Base-by-base conservation (phyloP, 805 yeast species). In the Candida gorgasii region DNA sequence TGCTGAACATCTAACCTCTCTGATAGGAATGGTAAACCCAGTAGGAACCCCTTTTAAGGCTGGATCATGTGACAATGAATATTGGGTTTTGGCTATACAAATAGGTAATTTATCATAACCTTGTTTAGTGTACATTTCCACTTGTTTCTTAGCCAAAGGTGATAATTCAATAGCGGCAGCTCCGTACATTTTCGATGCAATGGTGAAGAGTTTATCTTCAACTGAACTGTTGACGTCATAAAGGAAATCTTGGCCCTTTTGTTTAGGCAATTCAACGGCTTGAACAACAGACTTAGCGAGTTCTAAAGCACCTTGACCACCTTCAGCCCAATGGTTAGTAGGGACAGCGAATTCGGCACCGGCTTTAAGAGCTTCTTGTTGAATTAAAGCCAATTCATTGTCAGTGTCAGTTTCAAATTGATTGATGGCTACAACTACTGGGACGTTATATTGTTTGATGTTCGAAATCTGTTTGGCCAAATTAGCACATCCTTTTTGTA, bases 341-440 rank as follows among this genome's bases (percentile, higher is more conserved):
- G 86, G 82, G 51, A 89, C 88, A 9, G 97, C 97, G 60, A 83
- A 95, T 49, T 76, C 75, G 8, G 98, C 98, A 53, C 98, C 98
- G n/a, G 97, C 96, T 57, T 78, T 78, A 37, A 84, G 54, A 7
- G 98, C 86, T 51, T 86, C 90, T 57, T 80, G 77, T 57, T 81
- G 86, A 53, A 92, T 88, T 29, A 84, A 79, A 41, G 78, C 85
- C 52, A 87, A 81, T 70, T 92, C 98, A 32, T 80, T 84, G 16
- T 68, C 80, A 33, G 95, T 76, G 62, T 92, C 98, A 18, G 90
- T 75, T 51, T 80, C 82, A 73, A 92, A 86, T 60, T 80, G 79
- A 74, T 92, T 92, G 65, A 92, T 86, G 29, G 97, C 97, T 48
- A 92, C 97, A 45, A 92, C 89, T 28, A 92, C 97, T 15, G 96